phyloP scores from a whole-genome alignment of 306 rosid species.

The Canavalia gladiata region DNA sequence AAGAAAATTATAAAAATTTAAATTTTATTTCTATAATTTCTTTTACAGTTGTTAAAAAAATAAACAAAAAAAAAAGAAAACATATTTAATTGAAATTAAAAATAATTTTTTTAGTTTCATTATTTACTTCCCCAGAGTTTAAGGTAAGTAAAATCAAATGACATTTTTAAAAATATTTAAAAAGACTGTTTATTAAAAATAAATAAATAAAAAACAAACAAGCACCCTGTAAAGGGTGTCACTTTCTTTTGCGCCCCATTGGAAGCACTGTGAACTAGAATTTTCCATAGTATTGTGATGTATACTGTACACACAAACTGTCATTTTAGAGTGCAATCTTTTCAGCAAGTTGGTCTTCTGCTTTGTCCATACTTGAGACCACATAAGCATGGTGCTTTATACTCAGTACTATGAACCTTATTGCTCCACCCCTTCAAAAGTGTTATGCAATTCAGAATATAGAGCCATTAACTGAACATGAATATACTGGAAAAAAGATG shows the following conservation, averaged over 20 bases:
- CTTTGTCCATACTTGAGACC: slow-evolving; percentile 47
- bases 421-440: slow-evolving; percentile 25
- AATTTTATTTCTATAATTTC: too few species aligned
- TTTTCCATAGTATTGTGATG: slow-evolving; percentile 25
- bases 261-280: slow-evolving; percentile 29
- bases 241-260: slow-evolving; percentile 40
- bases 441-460: slow-evolving; percentile 8
- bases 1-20: too few species aligned
- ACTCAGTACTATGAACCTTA: slow-evolving; percentile 44
- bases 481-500: neutral
- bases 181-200: neutral
- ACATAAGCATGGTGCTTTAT: slow-evolving; percentile 41
- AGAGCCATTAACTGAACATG: slow-evolving; percentile 24
- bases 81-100: too few species aligned
- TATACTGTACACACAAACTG: slow-evolving; percentile 32
- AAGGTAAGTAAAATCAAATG: neutral
- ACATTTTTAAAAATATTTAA: neutral
- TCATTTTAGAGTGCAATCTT: slow-evolving; percentile 30
- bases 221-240: slow-evolving; percentile 30
- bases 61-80: too few species aligned
- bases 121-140: too few species aligned
- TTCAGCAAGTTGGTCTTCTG: slow-evolving; percentile 48
- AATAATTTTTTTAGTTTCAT: too few species aligned
- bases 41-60: too few species aligned
- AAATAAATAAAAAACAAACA: neutral